A percentile compares a stretch with the other conserved stretches of the same genome.
Evolutionary conservation across 2,329 filamentous ascomycete genomes (phyloP).

Genomic region (Nigrograna mackinnonii): DNA sequence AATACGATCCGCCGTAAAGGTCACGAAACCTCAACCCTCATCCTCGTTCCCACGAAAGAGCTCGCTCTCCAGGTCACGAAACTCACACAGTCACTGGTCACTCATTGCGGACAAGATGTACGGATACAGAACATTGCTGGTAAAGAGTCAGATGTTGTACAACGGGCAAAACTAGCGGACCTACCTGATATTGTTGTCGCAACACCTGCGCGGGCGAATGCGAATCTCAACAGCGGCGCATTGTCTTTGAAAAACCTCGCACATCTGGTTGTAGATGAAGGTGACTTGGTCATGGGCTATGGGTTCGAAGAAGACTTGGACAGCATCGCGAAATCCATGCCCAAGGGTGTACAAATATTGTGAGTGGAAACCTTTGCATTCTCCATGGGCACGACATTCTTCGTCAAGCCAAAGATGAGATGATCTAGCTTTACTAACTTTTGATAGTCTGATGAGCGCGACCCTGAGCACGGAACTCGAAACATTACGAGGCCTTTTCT

Average conservation of each 20-base stretch:
- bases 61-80: conserved; percentile 89
- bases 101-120: conserved; percentile 84
- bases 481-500: conserved; percentile 82
- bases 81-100: conserved; percentile 73
- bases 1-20: conserved; percentile 80
- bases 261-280: conserved; percentile 89
- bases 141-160: conserved; percentile 86
- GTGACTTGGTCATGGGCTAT: conserved; percentile 90
- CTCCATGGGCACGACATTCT: no score
- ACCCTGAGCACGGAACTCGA: conserved; percentile 89
- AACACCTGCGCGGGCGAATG: conserved; percentile 82
- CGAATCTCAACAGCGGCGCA: conserved; percentile 74
- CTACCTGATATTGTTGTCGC: conserved; percentile 88
- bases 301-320: conserved; percentile 91
- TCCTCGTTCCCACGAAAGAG: conserved; percentile 93
- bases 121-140: conserved; percentile 84
- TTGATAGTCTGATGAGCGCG: conserved; percentile 80
- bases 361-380: no score
- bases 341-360: conserved; percentile 84
- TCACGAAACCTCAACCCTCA: conserved; percentile 72
- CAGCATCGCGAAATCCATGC: conserved; percentile 75
- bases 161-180: conserved; percentile 82
- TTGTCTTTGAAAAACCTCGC: conserved; percentile 72
- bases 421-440: no score
- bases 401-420: no score